These are phyloP conservation scores for Clitopilus passeckerianus DNA, from an alignment of 768 basidiomycete species.

Conservation along the genomic window DNA sequence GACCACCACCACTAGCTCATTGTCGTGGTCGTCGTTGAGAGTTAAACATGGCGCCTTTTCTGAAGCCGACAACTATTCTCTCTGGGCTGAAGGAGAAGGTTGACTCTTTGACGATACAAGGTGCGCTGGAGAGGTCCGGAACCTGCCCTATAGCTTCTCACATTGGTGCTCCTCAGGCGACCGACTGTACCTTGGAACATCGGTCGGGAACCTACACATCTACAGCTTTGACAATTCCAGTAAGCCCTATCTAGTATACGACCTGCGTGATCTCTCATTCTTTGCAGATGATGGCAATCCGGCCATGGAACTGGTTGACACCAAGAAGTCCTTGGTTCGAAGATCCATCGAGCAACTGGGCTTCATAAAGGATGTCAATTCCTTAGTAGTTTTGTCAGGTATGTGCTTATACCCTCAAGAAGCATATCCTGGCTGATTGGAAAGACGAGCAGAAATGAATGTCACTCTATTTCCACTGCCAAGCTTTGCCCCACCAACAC, in stretches of 20 bases:
- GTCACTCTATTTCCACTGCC: conserved; percentile 78
- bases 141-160: not conserved
- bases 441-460: conserved; percentile 48
- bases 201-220: conserved; percentile 48
- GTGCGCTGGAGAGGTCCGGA: conserved; percentile 13
- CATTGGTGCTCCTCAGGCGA: conserved; percentile 33
- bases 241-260: conserved; percentile 14
- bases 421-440: not conserved
- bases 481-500: conserved; percentile 62
- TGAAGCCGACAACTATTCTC: conserved; percentile 20
- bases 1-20: not conserved
- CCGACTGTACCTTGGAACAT: conserved; percentile 59
- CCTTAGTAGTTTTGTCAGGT: conserved; percentile 85
- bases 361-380: conserved; percentile 80
- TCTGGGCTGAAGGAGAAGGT: conserved; percentile 41
- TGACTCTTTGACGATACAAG: conserved; percentile 38
- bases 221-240: conserved; percentile 42
- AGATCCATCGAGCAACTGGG: conserved; percentile 86
- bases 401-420: conserved; percentile 12
- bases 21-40: not conserved
- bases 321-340: conserved; percentile 59
- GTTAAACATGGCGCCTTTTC: conserved; percentile 24
- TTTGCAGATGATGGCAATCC: conserved; percentile 24
- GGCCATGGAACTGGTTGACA: conserved; percentile 46
- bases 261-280: not conserved